Evolutionary conservation across 164 flowering plant species (phyloP).

Genomic region (Magnolia sinica): DNA sequence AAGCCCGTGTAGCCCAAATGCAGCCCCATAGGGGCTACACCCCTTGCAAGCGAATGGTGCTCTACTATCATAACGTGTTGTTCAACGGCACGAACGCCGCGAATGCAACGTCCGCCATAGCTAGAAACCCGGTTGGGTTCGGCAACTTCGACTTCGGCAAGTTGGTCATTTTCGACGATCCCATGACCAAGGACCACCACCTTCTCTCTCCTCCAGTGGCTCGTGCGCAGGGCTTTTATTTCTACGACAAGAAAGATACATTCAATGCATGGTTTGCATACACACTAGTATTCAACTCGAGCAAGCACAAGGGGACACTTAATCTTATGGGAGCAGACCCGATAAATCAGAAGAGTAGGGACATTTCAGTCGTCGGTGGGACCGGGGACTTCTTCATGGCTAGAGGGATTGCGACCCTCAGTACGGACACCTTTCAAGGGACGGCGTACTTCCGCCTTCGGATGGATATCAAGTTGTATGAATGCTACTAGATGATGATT

Average conservation of each 20-base stretch:
- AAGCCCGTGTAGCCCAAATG: background rate
- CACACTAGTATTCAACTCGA: background rate
- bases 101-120: background rate
- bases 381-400: conserved; percentile 13
- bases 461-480: conserved; percentile 10
- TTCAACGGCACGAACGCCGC: background rate
- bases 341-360: background rate
- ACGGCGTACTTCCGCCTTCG: background rate
- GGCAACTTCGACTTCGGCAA: background rate
- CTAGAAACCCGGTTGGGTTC: background rate
- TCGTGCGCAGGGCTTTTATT: background rate
- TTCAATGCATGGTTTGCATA: background rate
- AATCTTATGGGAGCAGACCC: background rate
- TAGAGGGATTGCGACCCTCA: conserved; percentile 1
- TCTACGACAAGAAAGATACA: background rate
- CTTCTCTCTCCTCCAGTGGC: background rate
- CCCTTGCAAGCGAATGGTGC: conserved; percentile 10
- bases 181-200: background rate
- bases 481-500: background rate
- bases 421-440: background rate
- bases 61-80: too few relatives aligned
- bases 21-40: conserved; percentile 15
- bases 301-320: background rate
- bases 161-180: background rate
- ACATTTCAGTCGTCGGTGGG: conserved; percentile 5